Evolutionary conservation across 192 early-diverging fungal genomes (phyloP).

Genomic region (Coemansia asiatica): DNA sequence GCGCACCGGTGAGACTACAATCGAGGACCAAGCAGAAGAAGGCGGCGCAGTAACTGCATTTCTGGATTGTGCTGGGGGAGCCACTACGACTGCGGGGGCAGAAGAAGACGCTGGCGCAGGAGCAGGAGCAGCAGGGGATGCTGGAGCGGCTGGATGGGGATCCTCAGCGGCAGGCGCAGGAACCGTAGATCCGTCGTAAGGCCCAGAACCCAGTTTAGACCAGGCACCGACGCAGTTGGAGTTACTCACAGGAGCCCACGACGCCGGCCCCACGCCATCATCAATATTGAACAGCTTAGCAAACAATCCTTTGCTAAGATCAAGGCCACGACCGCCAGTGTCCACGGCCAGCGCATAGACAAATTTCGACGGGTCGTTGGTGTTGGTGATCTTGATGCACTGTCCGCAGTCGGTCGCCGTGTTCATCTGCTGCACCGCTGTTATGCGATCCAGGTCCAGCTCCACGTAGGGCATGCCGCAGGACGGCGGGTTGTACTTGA

Average conservation of each 20-base stretch:
- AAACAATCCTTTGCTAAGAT: conserved; percentile 56
- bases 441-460: conserved; percentile 57
- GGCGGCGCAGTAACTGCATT: not conserved
- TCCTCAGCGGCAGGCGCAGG: conserved; percentile 6
- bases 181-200: conserved; percentile 14
- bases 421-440: conserved; percentile 54
- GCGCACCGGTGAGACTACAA: not conserved
- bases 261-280: conserved; percentile 51
- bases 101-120: not conserved
- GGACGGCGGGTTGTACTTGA: conserved; percentile 55
- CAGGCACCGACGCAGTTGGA: conserved; percentile 53
- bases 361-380: conserved; percentile 43
- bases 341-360: conserved; percentile 60
- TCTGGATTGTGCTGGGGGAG: not conserved
- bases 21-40: not conserved
- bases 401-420: conserved; percentile 51
- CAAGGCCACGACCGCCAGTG: conserved; percentile 56
- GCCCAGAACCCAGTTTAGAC: conserved; percentile 10
- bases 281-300: conserved; percentile 52
- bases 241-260: conserved; percentile 45
- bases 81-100: not conserved
- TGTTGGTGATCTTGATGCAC: conserved; percentile 55
- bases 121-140: not conserved
- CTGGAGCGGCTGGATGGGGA: not conserved
- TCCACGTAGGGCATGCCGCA: conserved; percentile 60